Base-by-base conservation (phyloP, 2,329 filamentous ascomycete genomes). In the Ophiostoma novo-ulmi region DNA sequence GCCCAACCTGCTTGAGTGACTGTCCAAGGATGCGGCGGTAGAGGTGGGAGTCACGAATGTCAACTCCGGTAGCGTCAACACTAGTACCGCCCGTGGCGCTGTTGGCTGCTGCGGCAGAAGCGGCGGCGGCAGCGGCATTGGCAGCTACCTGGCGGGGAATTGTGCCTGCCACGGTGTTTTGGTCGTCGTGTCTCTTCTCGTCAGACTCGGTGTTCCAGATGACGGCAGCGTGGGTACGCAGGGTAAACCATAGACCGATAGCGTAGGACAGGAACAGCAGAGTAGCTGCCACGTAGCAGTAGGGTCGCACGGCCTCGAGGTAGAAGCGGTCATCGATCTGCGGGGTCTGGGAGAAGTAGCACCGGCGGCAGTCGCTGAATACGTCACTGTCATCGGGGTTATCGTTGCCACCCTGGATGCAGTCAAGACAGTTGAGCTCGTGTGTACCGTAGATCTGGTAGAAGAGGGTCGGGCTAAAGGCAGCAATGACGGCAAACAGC, bases 381-480 rank as follows among this genome's bases (percentile, higher is more conserved):
- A 22, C 39, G 39, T 67, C 65, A 22, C 39, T 67, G 22, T 67
- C 39, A 39, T 67, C 22, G 10, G 65, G 38, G n/a, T 20, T 38
- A 7, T 17, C 22, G 65, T 26, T 41, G n/a, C 38, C 65, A 72
- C 85, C 31, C 8, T 78, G 79, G 67, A 85, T 81, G 72, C 86
- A 89, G 70, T 86, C 87, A 71, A 88, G 87, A 77, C 95, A 99
- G 77, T 93, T 95, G 69, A 99, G 86, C 81, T 99, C 93, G 78
- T 99, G 95, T 67, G 93, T 97, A 75, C 95, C 96, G 79, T 98
- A 98, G 73, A 99, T 97, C 78, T 99, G 94, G 80, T 98, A 99
- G 81, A 99, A 99, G 17, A 99, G 82, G 0, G 95, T 99, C 2
- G 95, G 95, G 0, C 94, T 91, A 80, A 99, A 99, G 10, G 94